Evolutionary conservation across 192 early-diverging fungal genomes (phyloP), one percentile per base, ranked within the genome.

Genomic region (Dissophora ornata): DNA sequence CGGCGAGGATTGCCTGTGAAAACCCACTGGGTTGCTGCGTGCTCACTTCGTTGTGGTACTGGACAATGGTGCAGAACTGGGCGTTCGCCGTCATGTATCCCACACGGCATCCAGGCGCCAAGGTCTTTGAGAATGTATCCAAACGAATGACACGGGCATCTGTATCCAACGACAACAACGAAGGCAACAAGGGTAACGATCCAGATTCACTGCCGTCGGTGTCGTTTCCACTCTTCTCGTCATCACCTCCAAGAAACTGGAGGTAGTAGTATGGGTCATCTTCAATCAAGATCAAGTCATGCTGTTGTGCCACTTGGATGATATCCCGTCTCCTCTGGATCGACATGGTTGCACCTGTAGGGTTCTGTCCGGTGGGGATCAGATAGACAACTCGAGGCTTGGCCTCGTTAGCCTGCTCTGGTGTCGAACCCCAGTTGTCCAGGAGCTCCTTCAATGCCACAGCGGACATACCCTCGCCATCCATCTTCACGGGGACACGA

Each of bases 241-340:
- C 46, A 13, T 60, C 47, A 16, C 58, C 59, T 1, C 38, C 48
- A 41, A 55, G 40, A 57, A 90, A 86, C 82, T 95, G 94, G 47
- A 97, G 82, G 57, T 94, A 94, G 74, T 94, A 96, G 80, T 97
- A 97, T 34, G 95, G 95, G 69, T 96, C 95, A 67, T 97, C 95
- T 58, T 97, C 95, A 40, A 95, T 84, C 41, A 97, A 80, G 4
- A 97, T 83, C 62, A 97, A 53, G 52, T 94, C 81, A 79, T 90
- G 90, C 62, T 88, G 80, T 55, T 87, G 81, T 6, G 89, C 89
- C 28, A 96, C 80, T 12, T 77, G 80, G 63, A 95, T 94, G 33
- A 96, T 85, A 18, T 82, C 82, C 22, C 77, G 84, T 62, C 91
- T 91, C 46, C 95, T 86, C 48, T 85, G 84, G n/a, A 87, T 49